A percentile compares a stretch with the other conserved stretches of the same genome.
These are phyloP conservation scores for Lentinula sp. DNA, from an alignment of 768 basidiomycete species.

Conservation along the genomic window DNA sequence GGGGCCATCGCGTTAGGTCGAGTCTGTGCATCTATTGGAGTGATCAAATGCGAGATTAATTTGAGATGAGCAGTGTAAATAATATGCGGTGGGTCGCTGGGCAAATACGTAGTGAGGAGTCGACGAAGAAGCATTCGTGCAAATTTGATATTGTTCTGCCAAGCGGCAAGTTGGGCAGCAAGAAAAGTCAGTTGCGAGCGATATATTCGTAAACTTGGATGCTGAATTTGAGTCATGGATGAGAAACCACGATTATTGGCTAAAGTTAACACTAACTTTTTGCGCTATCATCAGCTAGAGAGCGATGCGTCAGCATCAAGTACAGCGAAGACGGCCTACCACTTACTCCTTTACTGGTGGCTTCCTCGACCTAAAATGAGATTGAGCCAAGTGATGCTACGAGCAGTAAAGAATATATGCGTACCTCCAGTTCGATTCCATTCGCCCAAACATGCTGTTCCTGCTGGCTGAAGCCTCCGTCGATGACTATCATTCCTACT, in stretches of 20 bases:
- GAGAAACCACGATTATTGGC: not conserved
- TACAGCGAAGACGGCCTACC: not conserved
- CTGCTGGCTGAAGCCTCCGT: conserved; percentile 32
- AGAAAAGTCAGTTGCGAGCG: conserved; percentile 55
- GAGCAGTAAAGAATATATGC: conserved; percentile 8
- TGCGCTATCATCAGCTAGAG: conserved; percentile 48
- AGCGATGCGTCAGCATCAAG: not conserved
- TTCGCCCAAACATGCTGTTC: conserved; percentile 36
- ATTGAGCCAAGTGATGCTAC: not conserved
- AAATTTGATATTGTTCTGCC: conserved; percentile 51
- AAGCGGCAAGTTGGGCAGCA: conserved; percentile 50
- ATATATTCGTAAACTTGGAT: conserved; percentile 59
- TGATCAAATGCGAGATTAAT: conserved; percentile 36
- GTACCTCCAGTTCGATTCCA: conserved; percentile 52
- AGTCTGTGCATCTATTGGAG: conserved; percentile 11
- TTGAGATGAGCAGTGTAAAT: conserved; percentile 53
- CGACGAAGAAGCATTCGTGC: conserved; percentile 55
- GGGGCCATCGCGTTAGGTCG: conserved; percentile 22
- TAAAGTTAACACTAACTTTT: conserved; percentile 37
- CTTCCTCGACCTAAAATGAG: conserved; percentile 45
- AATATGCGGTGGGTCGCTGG: conserved; percentile 45
- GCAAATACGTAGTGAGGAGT: conserved; percentile 39
- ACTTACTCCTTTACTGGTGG: conserved; percentile 67
- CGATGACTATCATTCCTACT: conserved; percentile 52
- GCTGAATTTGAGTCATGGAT: conserved; percentile 26